A percentile compares a stretch with the other conserved stretches of the same genome.
Evolutionary conservation across 306 rosid genomes (phyloP).

Genomic region (Glycine tomentella): DNA sequence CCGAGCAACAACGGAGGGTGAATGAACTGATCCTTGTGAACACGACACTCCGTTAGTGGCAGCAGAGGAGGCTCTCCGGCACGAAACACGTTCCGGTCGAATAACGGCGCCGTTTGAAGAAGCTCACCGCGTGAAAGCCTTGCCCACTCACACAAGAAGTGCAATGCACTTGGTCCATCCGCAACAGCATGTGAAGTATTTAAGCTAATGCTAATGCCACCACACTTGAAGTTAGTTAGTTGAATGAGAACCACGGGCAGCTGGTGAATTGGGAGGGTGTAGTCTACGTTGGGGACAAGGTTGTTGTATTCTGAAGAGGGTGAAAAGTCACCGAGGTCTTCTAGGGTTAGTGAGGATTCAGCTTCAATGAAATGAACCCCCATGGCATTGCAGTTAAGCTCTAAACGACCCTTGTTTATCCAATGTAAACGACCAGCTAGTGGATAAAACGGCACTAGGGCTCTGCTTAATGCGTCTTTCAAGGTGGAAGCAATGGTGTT

Average conservation of each 20-base stretch:
- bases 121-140: conserved; percentile 59
- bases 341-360: conserved; percentile 40
- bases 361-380: conserved; percentile 67
- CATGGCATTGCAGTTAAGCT: conserved; percentile 61
- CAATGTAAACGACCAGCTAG: conserved; percentile 69
- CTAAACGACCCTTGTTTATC: conserved; percentile 56
- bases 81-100: conserved; percentile 43
- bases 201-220: conserved; percentile 54
- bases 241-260: conserved; percentile 58
- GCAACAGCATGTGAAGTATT: conserved; percentile 55
- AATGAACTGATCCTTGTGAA: conserved; percentile 28
- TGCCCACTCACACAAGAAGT: conserved; percentile 63
- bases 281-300: conserved; percentile 56
- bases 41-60: background rate
- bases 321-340: conserved; percentile 56
- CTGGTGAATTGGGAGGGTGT: conserved; percentile 57
- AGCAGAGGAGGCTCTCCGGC: conserved; percentile 38
- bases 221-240: conserved; percentile 65
- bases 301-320: conserved; percentile 37
- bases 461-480: conserved; percentile 55
- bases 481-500: conserved; percentile 47
- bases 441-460: conserved; percentile 69
- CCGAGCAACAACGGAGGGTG: conserved; percentile 47
- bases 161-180: conserved; percentile 61
- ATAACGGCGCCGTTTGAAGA: conserved; percentile 50